These are phyloP conservation scores for Wickerhamomyces hampshirensis DNA, from an alignment of 805 yeast species.

Conservation along the genomic window DNA sequence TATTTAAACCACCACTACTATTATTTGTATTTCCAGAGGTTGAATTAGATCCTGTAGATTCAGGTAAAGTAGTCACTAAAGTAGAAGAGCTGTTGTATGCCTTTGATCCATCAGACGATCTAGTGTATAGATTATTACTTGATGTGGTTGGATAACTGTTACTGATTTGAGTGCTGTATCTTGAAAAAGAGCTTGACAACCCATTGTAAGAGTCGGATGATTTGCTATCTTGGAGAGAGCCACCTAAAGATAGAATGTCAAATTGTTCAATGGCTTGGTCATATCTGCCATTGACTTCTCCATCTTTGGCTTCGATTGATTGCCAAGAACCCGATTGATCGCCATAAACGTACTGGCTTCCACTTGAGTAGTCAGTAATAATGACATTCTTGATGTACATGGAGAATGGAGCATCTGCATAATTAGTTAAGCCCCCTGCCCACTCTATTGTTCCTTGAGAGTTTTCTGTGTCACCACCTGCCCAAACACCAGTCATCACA, in stretches of 20 bases:
- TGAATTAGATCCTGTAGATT: too few species aligned
- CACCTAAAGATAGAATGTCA: conserved; percentile 31
- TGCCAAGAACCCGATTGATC: conserved; percentile 55
- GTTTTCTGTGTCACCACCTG: conserved; percentile 72
- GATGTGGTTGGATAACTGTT: conserved; percentile 4
- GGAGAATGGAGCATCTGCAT: conserved; percentile 58
- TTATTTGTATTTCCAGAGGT: too few species aligned
- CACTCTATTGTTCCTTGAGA: conserved; percentile 68
- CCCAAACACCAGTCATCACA: conserved; percentile 68
- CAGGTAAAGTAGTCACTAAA: too few species aligned
- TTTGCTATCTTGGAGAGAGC: conserved; percentile 15
- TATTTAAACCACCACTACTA: background rate
- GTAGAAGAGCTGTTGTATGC: too few species aligned
- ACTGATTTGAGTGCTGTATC: conserved; percentile 9
- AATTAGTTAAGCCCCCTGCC: conserved; percentile 78
- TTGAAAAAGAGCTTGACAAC: conserved; percentile 8
- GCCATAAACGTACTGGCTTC: conserved; percentile 49
- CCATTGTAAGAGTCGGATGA: conserved; percentile 7
- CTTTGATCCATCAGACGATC: background rate
- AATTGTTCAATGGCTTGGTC: conserved; percentile 41
- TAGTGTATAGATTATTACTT: background rate
- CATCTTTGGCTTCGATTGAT: conserved; percentile 53
- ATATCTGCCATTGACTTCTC: conserved; percentile 57
- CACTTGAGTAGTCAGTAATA: conserved; percentile 69
- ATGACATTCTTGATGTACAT: conserved; percentile 56